A percentile compares a stretch with the other conserved stretches of the same genome.
Conservation (phyloP, 345 rosid genomes). For the Aquilaria yunnanensis region DNA sequence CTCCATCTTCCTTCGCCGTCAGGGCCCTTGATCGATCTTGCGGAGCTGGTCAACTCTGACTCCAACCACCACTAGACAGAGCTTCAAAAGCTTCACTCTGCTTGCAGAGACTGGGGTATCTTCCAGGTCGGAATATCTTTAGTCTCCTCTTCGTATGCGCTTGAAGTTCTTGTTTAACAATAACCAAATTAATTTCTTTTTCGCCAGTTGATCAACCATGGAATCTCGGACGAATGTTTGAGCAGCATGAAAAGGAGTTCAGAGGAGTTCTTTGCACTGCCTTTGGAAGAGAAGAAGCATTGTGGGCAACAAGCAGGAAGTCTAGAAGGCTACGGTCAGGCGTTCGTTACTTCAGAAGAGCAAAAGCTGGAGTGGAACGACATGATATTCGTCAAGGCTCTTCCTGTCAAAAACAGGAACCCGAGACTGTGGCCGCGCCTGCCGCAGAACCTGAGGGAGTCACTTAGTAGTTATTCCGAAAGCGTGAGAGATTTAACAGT, state of each 20-base stretch:
- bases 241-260: slow-evolving; percentile 32
- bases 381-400: slow-evolving; percentile 34
- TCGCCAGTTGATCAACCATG: slow-evolving; percentile 35
- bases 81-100: slow-evolving; percentile 24
- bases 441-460: slow-evolving; percentile 35
- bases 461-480: slow-evolving; percentile 25
- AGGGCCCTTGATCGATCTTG: slow-evolving; percentile 27
- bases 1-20: not conserved
- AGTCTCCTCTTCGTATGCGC: too few species aligned
- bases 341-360: slow-evolving; percentile 38
- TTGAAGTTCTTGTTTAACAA: too few species aligned
- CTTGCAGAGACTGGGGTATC: slow-evolving; percentile 29
- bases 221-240: slow-evolving; percentile 22
- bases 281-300: slow-evolving; percentile 33
- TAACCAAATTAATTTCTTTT: too few species aligned
- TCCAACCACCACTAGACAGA: not conserved
- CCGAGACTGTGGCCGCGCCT: slow-evolving; percentile 28
- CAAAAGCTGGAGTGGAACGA: slow-evolving; percentile 56
- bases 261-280: slow-evolving; percentile 31
- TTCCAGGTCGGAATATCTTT: slow-evolving; percentile 16
- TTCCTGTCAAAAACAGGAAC: slow-evolving; percentile 22
- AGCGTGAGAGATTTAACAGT: slow-evolving; percentile 16
- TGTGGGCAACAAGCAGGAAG: slow-evolving; percentile 28
- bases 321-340: slow-evolving; percentile 52
- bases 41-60: slow-evolving; percentile 16